Conservation (phyloP, 495 filamentous ascomycete species). For the Hyaloscypha finlandica region DNA sequence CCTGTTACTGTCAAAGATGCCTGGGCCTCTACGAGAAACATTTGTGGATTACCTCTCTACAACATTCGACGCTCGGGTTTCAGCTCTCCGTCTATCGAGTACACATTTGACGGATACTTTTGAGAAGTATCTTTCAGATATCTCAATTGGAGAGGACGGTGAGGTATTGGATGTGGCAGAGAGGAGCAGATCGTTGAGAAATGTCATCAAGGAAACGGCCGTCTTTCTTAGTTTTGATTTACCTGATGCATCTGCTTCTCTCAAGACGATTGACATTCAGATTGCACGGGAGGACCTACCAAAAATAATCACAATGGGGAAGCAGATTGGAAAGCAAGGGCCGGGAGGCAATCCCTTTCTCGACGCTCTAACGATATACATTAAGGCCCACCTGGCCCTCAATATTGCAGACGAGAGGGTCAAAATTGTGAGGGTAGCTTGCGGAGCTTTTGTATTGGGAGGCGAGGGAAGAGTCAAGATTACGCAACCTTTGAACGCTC, state of each 20-base stretch:
- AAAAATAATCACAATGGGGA: slow-evolving; percentile 23
- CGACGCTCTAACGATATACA: slow-evolving; percentile 44
- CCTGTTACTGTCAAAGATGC: slow-evolving; percentile 54
- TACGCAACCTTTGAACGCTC: slow-evolving; percentile 33
- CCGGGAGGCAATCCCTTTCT: slow-evolving; percentile 37
- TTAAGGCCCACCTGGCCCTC: slow-evolving; percentile 51
- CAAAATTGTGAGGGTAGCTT: slow-evolving; percentile 51
- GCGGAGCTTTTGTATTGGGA: slow-evolving; percentile 55
- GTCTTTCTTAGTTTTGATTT: slow-evolving; percentile 29
- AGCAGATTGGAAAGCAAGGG: slow-evolving; percentile 19
- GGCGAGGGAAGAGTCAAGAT: slow-evolving; percentile 55
- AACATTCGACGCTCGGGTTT: slow-evolving; percentile 54
- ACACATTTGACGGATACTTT: slow-evolving; percentile 37
- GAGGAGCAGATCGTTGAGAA: slow-evolving; percentile 12
- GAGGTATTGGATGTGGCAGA: slow-evolving; percentile 18
- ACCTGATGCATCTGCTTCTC: slow-evolving; percentile 25
- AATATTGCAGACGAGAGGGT: slow-evolving; percentile 48
- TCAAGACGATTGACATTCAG: slow-evolving; percentile 51
- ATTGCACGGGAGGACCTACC: slow-evolving; percentile 42
- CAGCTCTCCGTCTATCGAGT: slow-evolving; percentile 44
- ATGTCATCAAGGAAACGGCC: slow-evolving; percentile 21
- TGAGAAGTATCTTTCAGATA: slow-evolving; percentile 29
- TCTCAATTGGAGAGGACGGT: slow-evolving; percentile 27
- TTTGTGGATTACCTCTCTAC: slow-evolving; percentile 49
- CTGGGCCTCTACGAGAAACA: slow-evolving; percentile 50